Evolutionary conservation across 306 rosid species (phyloP), one percentile per base, ranked within the genome.

Genomic region (Crotalaria pallida): DNA sequence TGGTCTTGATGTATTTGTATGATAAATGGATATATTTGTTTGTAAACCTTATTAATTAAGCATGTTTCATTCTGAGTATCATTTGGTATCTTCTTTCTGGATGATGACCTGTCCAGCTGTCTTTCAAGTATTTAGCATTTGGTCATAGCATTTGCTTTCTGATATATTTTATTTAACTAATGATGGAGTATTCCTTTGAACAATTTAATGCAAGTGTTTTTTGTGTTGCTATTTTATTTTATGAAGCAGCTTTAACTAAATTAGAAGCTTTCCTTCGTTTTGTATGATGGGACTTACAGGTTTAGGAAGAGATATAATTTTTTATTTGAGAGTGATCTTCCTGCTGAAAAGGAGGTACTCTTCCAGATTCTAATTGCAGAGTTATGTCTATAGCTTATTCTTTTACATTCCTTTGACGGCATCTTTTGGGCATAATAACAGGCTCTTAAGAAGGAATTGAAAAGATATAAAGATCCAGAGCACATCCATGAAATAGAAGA

Each of bases 281-380:
- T 23, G 3, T 2, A 10, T 18, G 3, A 34, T 64, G 49, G 18
- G 67, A 69, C 75, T 84, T 69, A 64, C 91, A 90, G 97, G 85
- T 87, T 82, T 77, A 93, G 80, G 80, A 87, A 87, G 82, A 83
- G 93, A 81, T 90, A 84, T 56, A 64, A 53, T 73, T 93, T 93
- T 72, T 78, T 87, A 10, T 90, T 41, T 47, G 84, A 84, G 72
- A 79, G 80, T 47, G 69, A 69, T 77, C 80, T 79, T 77, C 85
- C 89, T 47, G 75, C 83, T 41, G 85, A 72, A 56, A 78, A 31
- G 75, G 82, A 83, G 87, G 84, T 80, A 78, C 22, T 43, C 27
- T 15, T 65, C 38, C 13, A 1, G 58, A 56, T 45, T 41, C 52
- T 56, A 10, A 48, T 55, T 29, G 22, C 21, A 10, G 19, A 43